Percentiles rank a stretch among this genome's conserved stretches.
phyloP scores from a whole-genome alignment of 768 basidiomycete genomes.

The Rhodosporidiobolus sp. region DNA sequence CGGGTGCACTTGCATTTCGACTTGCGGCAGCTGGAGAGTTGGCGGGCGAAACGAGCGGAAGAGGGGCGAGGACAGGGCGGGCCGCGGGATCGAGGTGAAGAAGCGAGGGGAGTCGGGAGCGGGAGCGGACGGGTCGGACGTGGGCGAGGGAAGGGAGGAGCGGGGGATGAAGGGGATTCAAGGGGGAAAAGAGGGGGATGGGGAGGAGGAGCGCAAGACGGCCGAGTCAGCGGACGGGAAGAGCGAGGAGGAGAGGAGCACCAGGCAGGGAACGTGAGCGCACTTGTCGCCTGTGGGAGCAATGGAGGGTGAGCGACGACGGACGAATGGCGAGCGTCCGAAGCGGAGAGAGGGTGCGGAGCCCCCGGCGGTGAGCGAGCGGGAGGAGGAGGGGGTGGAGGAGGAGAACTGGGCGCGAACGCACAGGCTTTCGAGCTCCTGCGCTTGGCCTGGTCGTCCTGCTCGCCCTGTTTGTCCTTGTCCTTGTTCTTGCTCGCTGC shows the following conservation, averaged over 20 bases:
- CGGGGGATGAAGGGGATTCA: too few relatives aligned
- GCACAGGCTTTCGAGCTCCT: conserved; percentile 51
- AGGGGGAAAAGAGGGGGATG: not conserved
- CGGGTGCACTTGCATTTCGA: conserved; percentile 39
- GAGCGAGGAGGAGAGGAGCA: not conserved
- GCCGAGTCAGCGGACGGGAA: too few relatives aligned
- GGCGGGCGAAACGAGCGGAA: not conserved
- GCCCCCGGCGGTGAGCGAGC: too few relatives aligned
- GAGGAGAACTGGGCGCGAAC: conserved; percentile 40
- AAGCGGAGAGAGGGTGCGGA: not conserved
- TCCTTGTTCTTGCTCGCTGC: not conserved
- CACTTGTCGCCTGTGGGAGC: not conserved
- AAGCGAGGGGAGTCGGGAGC: not conserved
- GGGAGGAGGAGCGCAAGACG: too few relatives aligned
- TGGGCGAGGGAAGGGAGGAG: not conserved
- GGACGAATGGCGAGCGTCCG: not conserved
- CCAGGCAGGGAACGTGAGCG: not conserved
- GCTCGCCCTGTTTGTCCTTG: not conserved
- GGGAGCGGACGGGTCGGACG: too few relatives aligned
- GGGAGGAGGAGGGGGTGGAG: not conserved
- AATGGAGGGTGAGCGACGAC: not conserved
- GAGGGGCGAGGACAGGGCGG: too few relatives aligned
- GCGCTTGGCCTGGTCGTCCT: conserved; percentile 10
- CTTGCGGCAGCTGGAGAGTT: conserved; percentile 32
- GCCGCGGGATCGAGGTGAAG: not conserved